Percentiles rank a stretch among this genome's conserved stretches.
phyloP scores from a whole-genome alignment of 1,139 yeast genomes.

The Lodderomyces elongisporus region DNA sequence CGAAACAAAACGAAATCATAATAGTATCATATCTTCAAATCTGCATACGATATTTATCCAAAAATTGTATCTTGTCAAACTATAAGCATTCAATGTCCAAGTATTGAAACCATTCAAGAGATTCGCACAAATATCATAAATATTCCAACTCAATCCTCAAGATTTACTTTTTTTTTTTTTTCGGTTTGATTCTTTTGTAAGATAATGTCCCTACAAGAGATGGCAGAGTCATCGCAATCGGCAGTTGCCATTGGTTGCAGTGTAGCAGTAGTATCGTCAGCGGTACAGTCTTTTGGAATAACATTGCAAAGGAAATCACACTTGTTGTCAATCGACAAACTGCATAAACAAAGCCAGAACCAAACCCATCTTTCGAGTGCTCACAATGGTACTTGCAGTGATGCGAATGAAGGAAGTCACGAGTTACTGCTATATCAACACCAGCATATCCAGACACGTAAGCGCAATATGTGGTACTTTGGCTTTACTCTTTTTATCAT shows the following conservation, averaged over 20 bases:
- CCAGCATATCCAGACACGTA: constrained; percentile 34
- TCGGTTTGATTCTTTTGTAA: no score
- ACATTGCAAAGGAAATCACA: constrained; percentile 83
- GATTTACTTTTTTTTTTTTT: no score
- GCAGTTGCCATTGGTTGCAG: constrained; percentile 53
- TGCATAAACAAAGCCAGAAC: constrained; percentile 26
- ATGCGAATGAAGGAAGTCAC: no score
- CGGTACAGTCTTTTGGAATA: constrained; percentile 77
- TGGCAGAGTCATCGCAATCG: constrained; percentile 12
- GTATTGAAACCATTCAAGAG: no score
- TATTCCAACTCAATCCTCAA: no score
- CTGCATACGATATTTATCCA: no score
- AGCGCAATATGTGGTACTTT: constrained; percentile 66
- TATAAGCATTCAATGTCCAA: no score
- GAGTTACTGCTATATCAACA: constrained; percentile 8
- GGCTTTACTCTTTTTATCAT: constrained; percentile 69
- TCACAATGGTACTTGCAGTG: neutral
- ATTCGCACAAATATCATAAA: no score
- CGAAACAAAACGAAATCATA: neutral
- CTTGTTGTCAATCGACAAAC: constrained; percentile 20
- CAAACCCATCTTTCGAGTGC: neutral
- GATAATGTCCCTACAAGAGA: no score
- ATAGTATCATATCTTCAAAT: neutral
- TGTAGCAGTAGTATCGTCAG: constrained; percentile 75
- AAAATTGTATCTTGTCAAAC: no score